Percentiles rank a stretch among this genome's conserved stretches.
These are phyloP conservation scores for Hypoxylon rubiginosum DNA, from an alignment of 2,329 filamentous ascomycete species.

Conservation along the genomic window DNA sequence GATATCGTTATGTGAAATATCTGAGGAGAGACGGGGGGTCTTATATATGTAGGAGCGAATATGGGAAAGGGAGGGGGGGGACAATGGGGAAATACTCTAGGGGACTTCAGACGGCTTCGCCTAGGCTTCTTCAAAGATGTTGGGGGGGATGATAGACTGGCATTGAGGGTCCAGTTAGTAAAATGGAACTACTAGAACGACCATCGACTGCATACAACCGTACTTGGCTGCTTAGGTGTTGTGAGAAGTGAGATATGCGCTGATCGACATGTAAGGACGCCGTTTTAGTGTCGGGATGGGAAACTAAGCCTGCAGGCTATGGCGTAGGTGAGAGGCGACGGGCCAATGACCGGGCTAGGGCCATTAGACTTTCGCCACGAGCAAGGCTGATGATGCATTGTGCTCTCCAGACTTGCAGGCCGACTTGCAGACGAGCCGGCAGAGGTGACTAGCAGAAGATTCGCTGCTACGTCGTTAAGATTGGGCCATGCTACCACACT, in stretches of 20 bases:
- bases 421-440: conserved; percentile 13
- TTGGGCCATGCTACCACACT: conserved; percentile 26
- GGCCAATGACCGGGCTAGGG: conserved; percentile 47
- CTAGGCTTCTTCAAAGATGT: conserved; percentile 29
- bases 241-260: conserved; percentile 34
- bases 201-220: conserved; percentile 32
- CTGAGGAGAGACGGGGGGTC: conserved; percentile 17
- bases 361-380: conserved; percentile 47
- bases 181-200: conserved; percentile 15
- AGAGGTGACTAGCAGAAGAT: conserved; percentile 12
- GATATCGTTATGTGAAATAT: conserved; percentile 11
- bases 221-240: conserved; percentile 8
- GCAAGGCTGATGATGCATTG: conserved; percentile 51
- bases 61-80: conserved; percentile 40
- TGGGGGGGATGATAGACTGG: conserved; percentile 35
- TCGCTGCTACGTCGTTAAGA: conserved; percentile 36
- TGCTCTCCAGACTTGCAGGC: conserved; percentile 27
- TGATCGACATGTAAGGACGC: conserved; percentile 48
- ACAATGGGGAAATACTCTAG: conserved; percentile 27
- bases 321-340: conserved; percentile 46
- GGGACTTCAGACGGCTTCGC: conserved; percentile 42
- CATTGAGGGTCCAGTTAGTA: conserved; percentile 33
- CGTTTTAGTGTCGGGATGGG: conserved; percentile 46
- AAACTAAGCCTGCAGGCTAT: conserved; percentile 45
- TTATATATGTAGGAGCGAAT: conserved; percentile 36